A percentile compares a stretch with the other conserved stretches of the same genome.
phyloP scores from a whole-genome alignment of 129 eudicot genomes.

The Flaveria robusta region DNA sequence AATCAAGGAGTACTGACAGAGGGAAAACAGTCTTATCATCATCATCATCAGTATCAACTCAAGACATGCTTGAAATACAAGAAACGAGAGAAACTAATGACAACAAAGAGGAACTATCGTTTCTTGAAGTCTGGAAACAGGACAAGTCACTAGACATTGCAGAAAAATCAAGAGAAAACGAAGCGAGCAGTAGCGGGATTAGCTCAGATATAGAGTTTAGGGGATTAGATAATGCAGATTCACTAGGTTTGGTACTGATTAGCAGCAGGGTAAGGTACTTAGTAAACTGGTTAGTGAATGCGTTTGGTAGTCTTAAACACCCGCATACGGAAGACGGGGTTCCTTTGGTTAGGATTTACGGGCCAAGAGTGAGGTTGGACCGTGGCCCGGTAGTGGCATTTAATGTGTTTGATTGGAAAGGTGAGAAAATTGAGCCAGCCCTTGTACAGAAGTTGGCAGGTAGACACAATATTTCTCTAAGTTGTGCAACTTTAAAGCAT shows the following conservation, averaged over 20 bases:
- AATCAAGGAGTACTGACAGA: slow-evolving; percentile 16
- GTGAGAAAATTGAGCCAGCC: slow-evolving; percentile 64
- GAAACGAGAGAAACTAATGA: slow-evolving; percentile 6
- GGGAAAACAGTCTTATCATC: slow-evolving; percentile 26
- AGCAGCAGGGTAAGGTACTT: slow-evolving; percentile 64
- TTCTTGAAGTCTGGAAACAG: slow-evolving; percentile 35
- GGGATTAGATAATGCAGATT: slow-evolving; percentile 75
- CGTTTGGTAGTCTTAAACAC: slow-evolving; percentile 55
- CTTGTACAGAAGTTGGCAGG: slow-evolving; percentile 78
- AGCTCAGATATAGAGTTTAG: slow-evolving; percentile 49
- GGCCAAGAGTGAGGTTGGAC: slow-evolving; percentile 64
- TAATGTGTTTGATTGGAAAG: slow-evolving; percentile 89
- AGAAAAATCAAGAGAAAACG: slow-evolving; percentile 23
- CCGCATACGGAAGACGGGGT: slow-evolving; percentile 60
- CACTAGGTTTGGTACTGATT: slow-evolving; percentile 64
- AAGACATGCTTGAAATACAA: slow-evolving; percentile 28
- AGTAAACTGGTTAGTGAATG: slow-evolving; percentile 77
- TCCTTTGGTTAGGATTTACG: slow-evolving; percentile 62
- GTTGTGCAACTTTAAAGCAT: slow-evolving; percentile 46
- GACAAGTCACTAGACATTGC: slow-evolving; percentile 27
- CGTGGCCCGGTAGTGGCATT: slow-evolving; percentile 76
- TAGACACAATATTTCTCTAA: slow-evolving; percentile 59
- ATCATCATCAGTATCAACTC: slow-evolving; percentile 22
- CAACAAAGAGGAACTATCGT: slow-evolving; percentile 25
- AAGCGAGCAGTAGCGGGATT: slow-evolving; percentile 34